phyloP scores from a whole-genome alignment of 2,329 filamentous ascomycete species.

The Beauveria australis region DNA sequence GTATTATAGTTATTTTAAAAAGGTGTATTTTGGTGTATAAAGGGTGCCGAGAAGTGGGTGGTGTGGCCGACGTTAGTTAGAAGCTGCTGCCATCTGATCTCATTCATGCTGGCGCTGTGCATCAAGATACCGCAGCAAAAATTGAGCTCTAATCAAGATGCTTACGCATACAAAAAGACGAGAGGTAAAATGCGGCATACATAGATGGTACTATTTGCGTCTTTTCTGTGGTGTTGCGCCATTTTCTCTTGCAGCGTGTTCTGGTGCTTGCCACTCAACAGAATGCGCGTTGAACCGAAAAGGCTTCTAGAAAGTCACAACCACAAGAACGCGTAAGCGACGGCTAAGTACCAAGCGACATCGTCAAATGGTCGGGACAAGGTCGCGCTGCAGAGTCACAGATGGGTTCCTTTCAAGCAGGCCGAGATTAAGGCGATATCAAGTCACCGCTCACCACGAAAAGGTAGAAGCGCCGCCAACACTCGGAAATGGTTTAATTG shows the following conservation, averaged over 20 bases:
- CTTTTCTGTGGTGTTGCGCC: too few species aligned
- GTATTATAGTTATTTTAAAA: too few species aligned
- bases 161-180: constrained; percentile 40
- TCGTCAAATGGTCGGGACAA: constrained; percentile 18
- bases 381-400: constrained; percentile 16
- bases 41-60: too few species aligned
- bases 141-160: constrained; percentile 43
- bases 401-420: neutral
- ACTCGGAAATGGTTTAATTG: too few species aligned
- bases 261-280: constrained; percentile 15
- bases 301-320: constrained; percentile 38
- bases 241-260: too few species aligned
- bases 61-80: constrained; percentile 17
- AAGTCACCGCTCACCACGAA: too few species aligned
- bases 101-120: constrained; percentile 34
- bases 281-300: constrained; percentile 45
- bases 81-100: constrained; percentile 35
- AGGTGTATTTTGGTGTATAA: too few species aligned
- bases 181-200: constrained; percentile 21
- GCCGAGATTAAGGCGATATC: neutral
- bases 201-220: too few species aligned
- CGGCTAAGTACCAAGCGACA: constrained; percentile 22
- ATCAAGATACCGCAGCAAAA: constrained; percentile 39
- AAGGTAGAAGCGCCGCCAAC: too few species aligned
- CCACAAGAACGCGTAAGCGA: constrained; percentile 32